These are phyloP conservation scores for Opeltia flavorubescens DNA, from an alignment of 495 filamentous ascomycete species.

Conservation along the genomic window DNA sequence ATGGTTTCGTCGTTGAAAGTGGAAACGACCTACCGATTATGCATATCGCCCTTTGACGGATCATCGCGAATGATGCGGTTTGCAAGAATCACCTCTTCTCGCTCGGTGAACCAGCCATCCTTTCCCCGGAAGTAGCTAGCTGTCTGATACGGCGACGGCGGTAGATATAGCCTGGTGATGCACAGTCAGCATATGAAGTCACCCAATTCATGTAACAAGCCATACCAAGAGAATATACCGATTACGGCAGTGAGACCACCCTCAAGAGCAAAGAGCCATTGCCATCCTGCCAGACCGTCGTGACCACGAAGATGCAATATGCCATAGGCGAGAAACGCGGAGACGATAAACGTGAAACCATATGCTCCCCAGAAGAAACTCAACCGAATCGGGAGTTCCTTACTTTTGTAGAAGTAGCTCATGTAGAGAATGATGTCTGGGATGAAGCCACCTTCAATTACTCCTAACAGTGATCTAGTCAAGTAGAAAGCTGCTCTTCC, in stretches of 20 bases:
- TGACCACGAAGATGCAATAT: conserved; percentile 51
- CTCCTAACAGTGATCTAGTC: conserved; percentile 50
- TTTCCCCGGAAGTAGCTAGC: conserved; percentile 52
- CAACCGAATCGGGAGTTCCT: conserved; percentile 51
- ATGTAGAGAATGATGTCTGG: conserved; percentile 47
- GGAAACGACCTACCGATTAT: conserved; percentile 21
- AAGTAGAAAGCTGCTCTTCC: conserved; percentile 48
- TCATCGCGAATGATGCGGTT: conserved; percentile 62
- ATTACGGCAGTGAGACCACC: conserved; percentile 42
- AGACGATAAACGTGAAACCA: conserved; percentile 46
- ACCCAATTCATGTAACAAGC: not conserved
- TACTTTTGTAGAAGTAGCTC: conserved; percentile 62
- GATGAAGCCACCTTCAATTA: conserved; percentile 51
- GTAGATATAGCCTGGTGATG: conserved; percentile 41
- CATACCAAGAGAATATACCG: conserved; percentile 41
- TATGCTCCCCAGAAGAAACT: conserved; percentile 64
- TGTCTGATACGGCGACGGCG: conserved; percentile 58
- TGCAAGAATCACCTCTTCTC: conserved; percentile 55
- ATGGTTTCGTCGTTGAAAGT: conserved; percentile 30
- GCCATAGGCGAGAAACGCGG: conserved; percentile 57
- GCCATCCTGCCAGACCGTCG: conserved; percentile 51
- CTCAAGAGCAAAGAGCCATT: conserved; percentile 51
- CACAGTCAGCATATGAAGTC: not conserved
- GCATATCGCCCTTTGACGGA: conserved; percentile 49
- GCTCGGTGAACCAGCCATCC: conserved; percentile 57